Evolutionary conservation across 257 asterid species (phyloP).

Genomic region (Salvia rosmarinus): DNA sequence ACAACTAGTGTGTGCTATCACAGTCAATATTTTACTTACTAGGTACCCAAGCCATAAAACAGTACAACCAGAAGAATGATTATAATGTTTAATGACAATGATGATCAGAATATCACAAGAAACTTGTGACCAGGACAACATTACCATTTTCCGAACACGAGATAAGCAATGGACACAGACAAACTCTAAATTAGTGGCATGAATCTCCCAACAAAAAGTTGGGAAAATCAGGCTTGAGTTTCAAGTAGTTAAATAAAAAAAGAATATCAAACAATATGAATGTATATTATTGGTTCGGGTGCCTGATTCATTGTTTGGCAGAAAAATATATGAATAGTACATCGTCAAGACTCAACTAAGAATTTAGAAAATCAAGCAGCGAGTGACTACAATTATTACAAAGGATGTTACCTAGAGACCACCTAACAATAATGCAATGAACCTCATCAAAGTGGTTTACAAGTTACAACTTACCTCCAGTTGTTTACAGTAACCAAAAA

Average conservation of each 20-base stretch:
- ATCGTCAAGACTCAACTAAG: not conserved
- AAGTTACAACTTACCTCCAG: too few species aligned
- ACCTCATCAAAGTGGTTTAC: too few species aligned
- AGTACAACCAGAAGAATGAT: not conserved
- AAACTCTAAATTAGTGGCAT: not conserved
- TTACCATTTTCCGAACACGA: not conserved
- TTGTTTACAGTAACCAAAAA: not conserved
- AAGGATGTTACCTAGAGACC: slow-evolving; percentile 4
- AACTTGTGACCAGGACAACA: not conserved
- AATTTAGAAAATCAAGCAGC: slow-evolving; percentile 1
- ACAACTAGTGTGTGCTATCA: too few species aligned
- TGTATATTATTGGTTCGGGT: not conserved
- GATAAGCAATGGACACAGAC: not conserved
- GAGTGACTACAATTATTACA: not conserved
- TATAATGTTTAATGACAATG: not conserved
- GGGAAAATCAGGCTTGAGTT: not conserved
- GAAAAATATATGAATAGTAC: not conserved
- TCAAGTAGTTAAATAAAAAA: not conserved
- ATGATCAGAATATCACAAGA: not conserved
- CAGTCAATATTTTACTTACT: not conserved
- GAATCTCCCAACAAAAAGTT: not conserved
- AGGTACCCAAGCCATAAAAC: not conserved
- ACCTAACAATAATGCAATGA: too few species aligned
- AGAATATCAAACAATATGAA: not conserved
- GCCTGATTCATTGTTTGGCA: too few species aligned